Conservation (phyloP, 306 rosid genomes). For the Pachyrhizus erosus region DNA sequence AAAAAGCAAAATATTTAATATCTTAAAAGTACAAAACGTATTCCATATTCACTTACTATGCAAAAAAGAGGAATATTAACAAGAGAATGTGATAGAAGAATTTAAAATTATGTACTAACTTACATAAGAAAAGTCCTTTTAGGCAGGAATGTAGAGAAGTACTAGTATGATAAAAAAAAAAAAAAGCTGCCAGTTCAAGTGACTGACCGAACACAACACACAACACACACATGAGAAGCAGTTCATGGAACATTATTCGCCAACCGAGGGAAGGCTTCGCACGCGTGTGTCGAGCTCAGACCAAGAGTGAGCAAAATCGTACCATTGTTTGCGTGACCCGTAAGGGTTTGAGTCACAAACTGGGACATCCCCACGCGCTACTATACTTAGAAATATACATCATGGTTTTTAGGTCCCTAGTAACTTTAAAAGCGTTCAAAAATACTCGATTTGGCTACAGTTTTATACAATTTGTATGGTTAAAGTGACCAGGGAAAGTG, state of each 20-base stretch:
- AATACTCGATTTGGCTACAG: slow-evolving; percentile 41
- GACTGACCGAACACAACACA: neutral
- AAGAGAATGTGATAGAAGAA: too few relatives aligned
- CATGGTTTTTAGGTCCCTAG: neutral
- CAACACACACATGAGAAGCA: slow-evolving; percentile 32
- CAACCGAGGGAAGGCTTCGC: slow-evolving; percentile 48
- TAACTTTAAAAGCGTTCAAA: neutral
- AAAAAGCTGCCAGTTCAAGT: neutral
- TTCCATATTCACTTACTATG: too few relatives aligned
- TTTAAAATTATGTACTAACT: too few relatives aligned
- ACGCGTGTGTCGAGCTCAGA: slow-evolving; percentile 44
- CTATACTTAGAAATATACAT: slow-evolving; percentile 38
- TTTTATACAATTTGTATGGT: neutral
- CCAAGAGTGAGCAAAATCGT: slow-evolving; percentile 38
- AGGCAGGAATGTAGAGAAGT: too few relatives aligned
- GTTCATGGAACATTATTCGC: slow-evolving; percentile 23
- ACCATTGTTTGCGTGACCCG: slow-evolving; percentile 34
- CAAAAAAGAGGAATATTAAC: too few relatives aligned
- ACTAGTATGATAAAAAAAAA: neutral
- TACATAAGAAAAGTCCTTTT: too few relatives aligned
- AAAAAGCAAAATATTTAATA: too few relatives aligned
- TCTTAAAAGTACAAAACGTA: too few relatives aligned
- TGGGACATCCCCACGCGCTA: slow-evolving; percentile 46
- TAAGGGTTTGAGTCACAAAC: slow-evolving; percentile 27
- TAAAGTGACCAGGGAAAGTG: slow-evolving; percentile 21